Evolutionary conservation across 495 filamentous ascomycete genomes (phyloP).

Genomic region (Letharia columbiana): DNA sequence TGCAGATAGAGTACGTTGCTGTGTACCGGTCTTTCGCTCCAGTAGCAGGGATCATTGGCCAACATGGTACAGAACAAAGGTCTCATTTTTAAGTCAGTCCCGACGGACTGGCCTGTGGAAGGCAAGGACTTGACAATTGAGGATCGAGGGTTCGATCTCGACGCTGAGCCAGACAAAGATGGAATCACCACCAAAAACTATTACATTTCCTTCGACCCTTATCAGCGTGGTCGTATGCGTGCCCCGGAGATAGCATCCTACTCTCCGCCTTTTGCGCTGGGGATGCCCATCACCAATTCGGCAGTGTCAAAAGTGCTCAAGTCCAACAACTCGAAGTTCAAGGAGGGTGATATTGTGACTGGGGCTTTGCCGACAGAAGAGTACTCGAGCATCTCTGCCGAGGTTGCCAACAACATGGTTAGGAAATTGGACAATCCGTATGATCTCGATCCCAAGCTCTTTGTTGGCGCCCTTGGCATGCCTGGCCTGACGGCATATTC

Average conservation of each 20-base stretch:
- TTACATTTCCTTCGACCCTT: constrained; percentile 81
- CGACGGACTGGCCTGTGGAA: constrained; percentile 56
- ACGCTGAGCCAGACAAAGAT: constrained; percentile 53
- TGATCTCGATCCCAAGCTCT: constrained; percentile 52
- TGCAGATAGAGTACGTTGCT: background rate
- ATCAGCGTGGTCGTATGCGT: constrained; percentile 66
- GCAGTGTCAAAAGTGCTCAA: constrained; percentile 57
- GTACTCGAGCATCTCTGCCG: constrained; percentile 41
- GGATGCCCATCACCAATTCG: constrained; percentile 48
- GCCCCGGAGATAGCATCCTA: constrained; percentile 51
- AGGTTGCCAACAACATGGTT: constrained; percentile 25
- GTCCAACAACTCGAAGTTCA: constrained; percentile 52
- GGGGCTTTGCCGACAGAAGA: constrained; percentile 54
- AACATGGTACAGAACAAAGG: constrained; percentile 57
- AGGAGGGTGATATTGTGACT: constrained; percentile 57
- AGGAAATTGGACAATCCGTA: constrained; percentile 51
- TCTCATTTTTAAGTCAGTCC: constrained; percentile 68
- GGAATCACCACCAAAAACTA: constrained; percentile 65
- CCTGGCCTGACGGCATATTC: constrained; percentile 69
- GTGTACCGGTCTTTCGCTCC: background rate
- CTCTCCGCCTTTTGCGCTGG: constrained; percentile 46
- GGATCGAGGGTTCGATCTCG: constrained; percentile 54
- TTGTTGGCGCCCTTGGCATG: constrained; percentile 68
- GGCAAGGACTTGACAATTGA: constrained; percentile 72
- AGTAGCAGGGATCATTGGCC: background rate